Evolutionary conservation across 106 monocot species (phyloP).

Genomic region (Apostasia ramifera): DNA sequence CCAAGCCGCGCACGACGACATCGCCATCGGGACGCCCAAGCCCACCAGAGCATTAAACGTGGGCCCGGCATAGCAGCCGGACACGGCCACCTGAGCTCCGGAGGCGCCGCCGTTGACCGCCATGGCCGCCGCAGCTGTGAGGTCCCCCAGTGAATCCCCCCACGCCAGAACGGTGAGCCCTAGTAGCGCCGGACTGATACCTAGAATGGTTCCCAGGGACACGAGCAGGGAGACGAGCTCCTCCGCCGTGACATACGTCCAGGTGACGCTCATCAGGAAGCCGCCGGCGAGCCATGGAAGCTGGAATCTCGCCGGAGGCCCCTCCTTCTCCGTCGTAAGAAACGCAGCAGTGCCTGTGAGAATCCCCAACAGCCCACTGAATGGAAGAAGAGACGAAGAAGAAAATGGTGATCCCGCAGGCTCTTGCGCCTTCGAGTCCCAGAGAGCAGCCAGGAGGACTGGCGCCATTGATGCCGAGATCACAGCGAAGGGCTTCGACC

Average conservation of each 20-base stretch:
- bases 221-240: slow-evolving; percentile 54
- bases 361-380: slow-evolving; percentile 14
- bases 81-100: slow-evolving; percentile 43
- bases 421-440: slow-evolving; percentile 12
- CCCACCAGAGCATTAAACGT: slow-evolving; percentile 43
- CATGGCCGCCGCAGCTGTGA: slow-evolving; percentile 33
- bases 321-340: slow-evolving; percentile 16
- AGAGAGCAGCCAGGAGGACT: slow-evolving; percentile 21
- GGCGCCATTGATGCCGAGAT: slow-evolving; percentile 37
- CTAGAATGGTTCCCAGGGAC: slow-evolving; percentile 23
- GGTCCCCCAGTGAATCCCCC: slow-evolving; percentile 59
- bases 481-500: slow-evolving; percentile 48
- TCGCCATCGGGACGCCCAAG: slow-evolving; percentile 26
- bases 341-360: slow-evolving; percentile 20
- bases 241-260: slow-evolving; percentile 52
- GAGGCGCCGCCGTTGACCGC: slow-evolving; percentile 15
- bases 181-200: slow-evolving; percentile 26
- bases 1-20: slow-evolving; percentile 20
- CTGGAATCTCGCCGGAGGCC: slow-evolving; percentile 27
- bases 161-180: slow-evolving; percentile 51
- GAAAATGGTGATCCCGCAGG: neutral
- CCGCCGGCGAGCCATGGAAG: slow-evolving; percentile 50
- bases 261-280: slow-evolving; percentile 51
- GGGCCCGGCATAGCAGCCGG: slow-evolving; percentile 57
- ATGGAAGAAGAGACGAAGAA: neutral